Percentiles rank a stretch among this genome's conserved stretches.
Conservation (phyloP, 2,329 filamentous ascomycete genomes). For the Didymella pomorum region DNA sequence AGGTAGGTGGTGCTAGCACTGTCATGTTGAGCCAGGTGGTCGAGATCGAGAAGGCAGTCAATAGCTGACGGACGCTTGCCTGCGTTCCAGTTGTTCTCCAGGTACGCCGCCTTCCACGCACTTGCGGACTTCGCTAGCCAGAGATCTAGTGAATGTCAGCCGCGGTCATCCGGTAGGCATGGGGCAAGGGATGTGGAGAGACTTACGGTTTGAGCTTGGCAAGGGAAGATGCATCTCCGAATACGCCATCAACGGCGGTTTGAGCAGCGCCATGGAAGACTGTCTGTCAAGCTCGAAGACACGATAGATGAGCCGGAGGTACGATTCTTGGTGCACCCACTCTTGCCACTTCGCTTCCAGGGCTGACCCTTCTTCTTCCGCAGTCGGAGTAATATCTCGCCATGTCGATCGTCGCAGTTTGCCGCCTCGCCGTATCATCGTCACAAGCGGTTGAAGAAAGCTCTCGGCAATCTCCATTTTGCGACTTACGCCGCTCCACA, state of each 20-base stretch:
- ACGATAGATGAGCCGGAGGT: slow-evolving; percentile 73
- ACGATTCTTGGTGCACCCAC: slow-evolving; percentile 72
- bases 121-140: slow-evolving; percentile 71
- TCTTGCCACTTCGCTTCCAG: slow-evolving; percentile 71
- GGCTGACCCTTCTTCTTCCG: slow-evolving; percentile 63
- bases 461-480: slow-evolving; percentile 68
- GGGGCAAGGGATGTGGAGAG: background rate
- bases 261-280: slow-evolving; percentile 71
- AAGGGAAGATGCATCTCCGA: slow-evolving; percentile 72
- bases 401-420: slow-evolving; percentile 67
- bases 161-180: background rate
- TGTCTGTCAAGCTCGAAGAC: slow-evolving; percentile 72
- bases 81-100: slow-evolving; percentile 47
- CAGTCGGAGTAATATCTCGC: slow-evolving; percentile 59
- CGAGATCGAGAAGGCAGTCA: slow-evolving; percentile 42
- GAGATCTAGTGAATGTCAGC: slow-evolving; percentile 45
- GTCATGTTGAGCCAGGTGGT: slow-evolving; percentile 32
- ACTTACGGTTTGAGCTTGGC: slow-evolving; percentile 62
- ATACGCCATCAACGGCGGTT: slow-evolving; percentile 72
- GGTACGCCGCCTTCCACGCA: slow-evolving; percentile 70
- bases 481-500: slow-evolving; percentile 67
- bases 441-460: slow-evolving; percentile 62
- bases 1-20: slow-evolving; percentile 65
- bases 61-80: slow-evolving; percentile 37
- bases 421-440: slow-evolving; percentile 65